A percentile compares a stretch with the other conserved stretches of the same genome.
Evolutionary conservation across 306 rosid genomes (phyloP).

Genomic region (Vigna angularis): DNA sequence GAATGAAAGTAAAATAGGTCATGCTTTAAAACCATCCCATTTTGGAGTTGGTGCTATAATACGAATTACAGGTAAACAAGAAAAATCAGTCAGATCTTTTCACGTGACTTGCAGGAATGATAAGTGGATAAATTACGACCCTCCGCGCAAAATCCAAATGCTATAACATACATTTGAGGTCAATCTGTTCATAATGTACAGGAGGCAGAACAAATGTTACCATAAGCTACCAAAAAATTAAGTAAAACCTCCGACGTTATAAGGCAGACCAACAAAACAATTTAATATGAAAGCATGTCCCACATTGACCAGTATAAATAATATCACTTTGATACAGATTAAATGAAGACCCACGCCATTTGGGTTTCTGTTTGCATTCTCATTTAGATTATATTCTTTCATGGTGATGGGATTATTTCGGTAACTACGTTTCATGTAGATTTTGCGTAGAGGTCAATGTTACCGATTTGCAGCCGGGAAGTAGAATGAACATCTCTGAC

Average conservation of each 20-base stretch:
- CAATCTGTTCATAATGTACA: not conserved
- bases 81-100: not conserved
- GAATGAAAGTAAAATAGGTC: not conserved
- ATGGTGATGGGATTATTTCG: not conserved
- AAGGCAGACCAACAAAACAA: not conserved
- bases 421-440: conserved; percentile 7
- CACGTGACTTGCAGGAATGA: not conserved
- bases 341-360: not conserved
- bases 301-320: not conserved
- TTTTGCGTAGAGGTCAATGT: conserved; percentile 78
- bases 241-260: not conserved
- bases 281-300: not conserved
- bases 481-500: conserved; percentile 62
- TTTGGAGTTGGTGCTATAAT: not conserved
- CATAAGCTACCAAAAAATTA: not conserved
- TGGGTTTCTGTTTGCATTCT: not conserved
- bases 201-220: not conserved
- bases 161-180: not conserved
- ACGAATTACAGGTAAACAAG: no score
- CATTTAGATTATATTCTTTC: not conserved
- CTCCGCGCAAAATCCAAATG: no score
- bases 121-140: no score
- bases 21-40: not conserved
- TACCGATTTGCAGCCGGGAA: conserved; percentile 84
- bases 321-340: not conserved